phyloP scores from a whole-genome alignment of 2,329 filamentous ascomycete genomes.

The Alternaria arborescens region DNA sequence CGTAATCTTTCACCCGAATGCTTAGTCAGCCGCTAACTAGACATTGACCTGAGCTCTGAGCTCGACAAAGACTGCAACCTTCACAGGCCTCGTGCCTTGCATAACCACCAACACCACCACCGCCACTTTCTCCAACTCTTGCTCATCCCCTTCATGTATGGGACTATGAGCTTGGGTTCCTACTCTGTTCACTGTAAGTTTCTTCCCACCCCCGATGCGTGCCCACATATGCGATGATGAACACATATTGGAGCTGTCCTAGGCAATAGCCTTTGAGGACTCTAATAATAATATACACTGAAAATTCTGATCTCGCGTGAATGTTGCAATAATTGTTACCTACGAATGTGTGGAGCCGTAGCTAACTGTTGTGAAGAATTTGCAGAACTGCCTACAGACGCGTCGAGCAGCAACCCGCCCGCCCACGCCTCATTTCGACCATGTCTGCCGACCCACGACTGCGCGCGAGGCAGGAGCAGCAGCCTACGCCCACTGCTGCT shows the following conservation, averaged over 20 bases:
- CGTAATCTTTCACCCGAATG: conserved; percentile 14
- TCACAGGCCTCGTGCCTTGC: conserved; percentile 24
- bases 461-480: conserved; percentile 54
- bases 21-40: conserved; percentile 21
- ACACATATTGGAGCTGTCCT: conserved; percentile 81
- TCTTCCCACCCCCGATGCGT: conserved; percentile 10
- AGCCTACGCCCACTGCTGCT: conserved; percentile 47
- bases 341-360: conserved; percentile 7
- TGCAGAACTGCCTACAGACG: conserved; percentile 25
- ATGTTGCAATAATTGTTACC: conserved; percentile 9
- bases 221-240: conserved; percentile 61
- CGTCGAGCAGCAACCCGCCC: background rate
- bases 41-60: conserved; percentile 13
- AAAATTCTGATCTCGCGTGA: conserved; percentile 52
- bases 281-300: conserved; percentile 52
- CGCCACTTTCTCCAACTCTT: background rate
- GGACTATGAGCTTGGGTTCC: conserved; percentile 8
- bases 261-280: conserved; percentile 61
- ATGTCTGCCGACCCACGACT: conserved; percentile 60
- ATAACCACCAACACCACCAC: conserved; percentile 1
- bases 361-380: conserved; percentile 40
- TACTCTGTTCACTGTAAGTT: conserved; percentile 22
- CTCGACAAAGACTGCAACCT: conserved; percentile 21
- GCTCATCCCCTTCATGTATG: conserved; percentile 8
- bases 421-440: conserved; percentile 9